Evolutionary conservation across 495 filamentous ascomycete species (phyloP), one percentile per base, ranked within the genome.

Genomic region (Annulohypoxylon moriforme): DNA sequence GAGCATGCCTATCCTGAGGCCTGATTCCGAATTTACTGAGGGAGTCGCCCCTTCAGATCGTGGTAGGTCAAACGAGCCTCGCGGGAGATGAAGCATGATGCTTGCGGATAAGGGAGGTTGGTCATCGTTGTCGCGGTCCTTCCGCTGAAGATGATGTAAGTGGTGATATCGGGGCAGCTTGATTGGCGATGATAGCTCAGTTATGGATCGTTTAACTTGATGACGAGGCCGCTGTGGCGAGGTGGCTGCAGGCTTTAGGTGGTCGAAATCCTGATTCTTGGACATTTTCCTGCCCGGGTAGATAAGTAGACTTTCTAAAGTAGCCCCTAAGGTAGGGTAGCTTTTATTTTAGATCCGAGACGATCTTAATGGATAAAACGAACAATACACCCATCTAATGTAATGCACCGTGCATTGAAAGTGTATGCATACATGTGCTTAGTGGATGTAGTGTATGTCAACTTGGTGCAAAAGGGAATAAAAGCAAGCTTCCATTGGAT

Each of bases 181-280:
- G 68, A 84, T 78, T n/a, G 85, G 78, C 33, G 81, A 79, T 33
- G 85, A 83, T 53, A 85, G 71, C 66, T 88, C 84, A 55, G 81
- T 80, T 53, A 85, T 83, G 34, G 85, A 86, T 10, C 83, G 81
- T 56, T 78, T 80, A 47, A 85, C 78, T 63, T 83, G 81, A 65
- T 87, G 85, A 47, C 81, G 79, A 42, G 82, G 80, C 49, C 80
- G 82, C 27, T 79, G 76, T 53, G 81, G 77, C 24, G 81, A 80
- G 52, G 77, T 72, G 18, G 75, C 49, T 13, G 67, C 69, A 42
- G 72, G 34, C 40, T 71, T 73, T 29, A 73, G 60, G 58, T 66
- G 68, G 42, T 74, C 71, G 60, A 67, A 73, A 69, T 71, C 71
- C 67, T 80, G 79, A 78, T 81, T 79, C 59, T 74, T 76, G 69